Base-by-base conservation (phyloP, 2,329 filamentous ascomycete species). In the Teratosphaeria destructans region DNA sequence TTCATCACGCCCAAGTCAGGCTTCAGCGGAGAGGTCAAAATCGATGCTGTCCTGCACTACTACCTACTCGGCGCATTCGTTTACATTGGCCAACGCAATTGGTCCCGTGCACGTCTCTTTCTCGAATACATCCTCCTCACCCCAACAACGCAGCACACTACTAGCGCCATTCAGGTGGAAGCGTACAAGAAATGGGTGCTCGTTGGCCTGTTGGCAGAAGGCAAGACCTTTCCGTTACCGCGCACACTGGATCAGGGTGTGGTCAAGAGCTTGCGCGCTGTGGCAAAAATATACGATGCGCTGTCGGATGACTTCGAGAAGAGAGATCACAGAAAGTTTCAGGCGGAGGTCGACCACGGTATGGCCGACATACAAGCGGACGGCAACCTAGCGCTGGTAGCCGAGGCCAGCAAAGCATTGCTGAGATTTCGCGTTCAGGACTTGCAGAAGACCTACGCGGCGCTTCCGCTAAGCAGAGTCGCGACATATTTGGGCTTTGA, bases 151-250 rank as follows among this genome's bases (percentile, higher is more conserved):
- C 77, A 79, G 35, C 80, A 83, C 39, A 79, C 84, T 12, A 93
- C 87, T 72, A 86, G 85, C 71, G 61, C 67, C 19, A 80, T 95
- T 56, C 94, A 94, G 87, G 79, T 88, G 3, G 90, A 96, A 65
- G 89, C 90, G 5, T 93, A 95, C 78, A 95, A 93, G 76, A 95
- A 93, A 74, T 96, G 90, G 88, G 71, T 95, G 8, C 76, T 99
- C 16, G 81, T 91, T 10, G 84, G 85, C 57, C 79, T 96, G 58
- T 77, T 99, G 19, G 79, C 83, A 6, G 77, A 85, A 57, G 92
- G 91, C 64, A 82, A 79, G 67, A 77, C 82, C 66, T 72, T 76
- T 66, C 59, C 73, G 0, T 70, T 84, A 10, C 88, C 89, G 0
- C 77, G 79, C 47, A 81, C 82, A 54, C 81, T 82, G 7, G 79